Evolutionary conservation across 2,329 filamentous ascomycete species (phyloP), one percentile per base, ranked within the genome.

Genomic region (Alternaria tenuissima): DNA sequence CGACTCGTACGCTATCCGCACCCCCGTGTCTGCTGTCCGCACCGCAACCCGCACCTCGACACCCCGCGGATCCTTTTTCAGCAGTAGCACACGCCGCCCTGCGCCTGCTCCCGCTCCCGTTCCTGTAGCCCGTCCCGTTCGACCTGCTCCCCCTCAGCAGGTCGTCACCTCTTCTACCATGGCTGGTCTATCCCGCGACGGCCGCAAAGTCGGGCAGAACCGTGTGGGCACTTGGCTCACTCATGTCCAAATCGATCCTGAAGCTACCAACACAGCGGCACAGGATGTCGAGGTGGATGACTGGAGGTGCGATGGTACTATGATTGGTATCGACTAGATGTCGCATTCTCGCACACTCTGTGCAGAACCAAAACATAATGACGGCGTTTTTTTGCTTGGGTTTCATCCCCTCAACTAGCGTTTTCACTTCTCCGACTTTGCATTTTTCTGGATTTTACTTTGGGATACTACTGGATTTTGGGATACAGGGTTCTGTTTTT

Each of bases 1-100:
- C 59, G 86, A 89, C 11, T 75, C 74, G 5, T 79, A 78, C 57
- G 64, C 74, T 8, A 66, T 77, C 49, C 75, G 74, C 20, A 73
- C 74, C 36, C 71, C 75, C 18, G 68, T 66, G 18, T 62, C 72
- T 7, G 69, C 71, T 47, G 67, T 71, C 11, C 71, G 75, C 47
- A 69, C 71, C 20, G 70, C 71, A n/a, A 54, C 65, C 16, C 72
- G 70, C 24, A 59, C 63, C 28, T 66, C 73, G 24, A 56, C 57
- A 18, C 67, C 70, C 14, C 63, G 67, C 26, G 60, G 66, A 22
- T 66, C 69, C 0, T 69, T 74, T 39, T 74, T 74, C 52, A 73
- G 71, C 56, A 65, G 62, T 24, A 62, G 62, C 28, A 62, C 66
- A 43, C 75, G 75, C 20, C 71, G 75, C 30, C 63, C 65, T 51